Base-by-base conservation (phyloP, 257 asterid genomes). In the Eucommia ulmoides region DNA sequence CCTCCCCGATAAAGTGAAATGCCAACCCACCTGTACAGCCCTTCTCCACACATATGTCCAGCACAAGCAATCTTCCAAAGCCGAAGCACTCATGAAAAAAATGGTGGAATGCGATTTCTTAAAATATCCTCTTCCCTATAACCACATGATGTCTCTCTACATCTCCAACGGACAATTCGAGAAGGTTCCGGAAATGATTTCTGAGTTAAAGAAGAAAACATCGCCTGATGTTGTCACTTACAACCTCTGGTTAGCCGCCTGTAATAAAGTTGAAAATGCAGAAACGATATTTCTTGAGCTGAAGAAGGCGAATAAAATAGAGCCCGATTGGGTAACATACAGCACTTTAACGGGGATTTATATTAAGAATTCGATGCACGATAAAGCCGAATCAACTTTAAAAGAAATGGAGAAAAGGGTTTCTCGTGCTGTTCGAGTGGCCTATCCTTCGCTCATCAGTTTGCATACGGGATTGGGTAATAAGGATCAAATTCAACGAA, bases 1-100 rank as follows among this genome's bases (percentile, higher is more conserved):
- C 52, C 83, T 89, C 50, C 94, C 96, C 7, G 88, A 78, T 22
- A 65, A 68, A 20, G 74, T 74, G 96, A 78, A 72, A 65, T 88
- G 76, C 56, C 73, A 82, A 20, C 63, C 83, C 14, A 83, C 96
- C 10, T 86, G 83, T 49, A 73, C 74, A 56, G 75, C 96, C 33
- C 98, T 91, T 74, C 94, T 91, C 59, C 96, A 85, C 73, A 74
- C 83, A 58, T 91, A 91, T 49, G 81, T 74, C 58, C 88, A 75
- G 63, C 63, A 75, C 65, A 79, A 79, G 35, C 82, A 80, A 41
- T 20, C 50, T 0, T 65, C 51, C 20, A 81, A 80, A 54, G 96
- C 98, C 0, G 96, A 83, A 73, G 88, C 87, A 20, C 60, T 91
- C 53, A 71, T 91, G 84, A 62, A 75, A 24, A 86, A 77, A 61